Percentiles rank a stretch among this genome's conserved stretches.
These are phyloP conservation scores for Micromonas pusilla DNA, from an alignment of 139 green algal genomes.

Conservation along the genomic window DNA sequence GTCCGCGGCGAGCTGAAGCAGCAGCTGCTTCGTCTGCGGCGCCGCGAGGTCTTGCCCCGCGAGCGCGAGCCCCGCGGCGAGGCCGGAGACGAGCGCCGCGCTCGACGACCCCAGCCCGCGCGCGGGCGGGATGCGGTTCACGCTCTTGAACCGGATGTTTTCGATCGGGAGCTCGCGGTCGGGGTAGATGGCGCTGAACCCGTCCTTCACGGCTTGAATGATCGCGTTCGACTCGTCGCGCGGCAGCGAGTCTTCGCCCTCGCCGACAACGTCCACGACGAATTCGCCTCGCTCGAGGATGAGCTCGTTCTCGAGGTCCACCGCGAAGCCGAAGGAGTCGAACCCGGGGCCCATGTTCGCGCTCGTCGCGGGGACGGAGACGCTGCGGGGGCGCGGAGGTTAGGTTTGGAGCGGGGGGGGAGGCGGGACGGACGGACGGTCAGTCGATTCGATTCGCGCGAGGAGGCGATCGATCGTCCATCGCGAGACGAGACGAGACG, in stretches of 20 bases:
- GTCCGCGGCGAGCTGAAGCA: conserved; percentile 18
- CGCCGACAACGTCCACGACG: conserved; percentile 7
- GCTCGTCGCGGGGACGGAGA: conserved; percentile 27
- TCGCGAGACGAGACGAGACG: no score
- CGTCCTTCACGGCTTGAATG: conserved; percentile 12
- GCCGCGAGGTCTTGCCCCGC: conserved; percentile 6
- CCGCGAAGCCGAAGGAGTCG: conserved; percentile 28
- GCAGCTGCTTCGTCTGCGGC: background rate
- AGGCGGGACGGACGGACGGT: background rate
- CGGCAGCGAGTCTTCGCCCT: conserved; percentile 15
- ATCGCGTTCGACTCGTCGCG: conserved; percentile 23
- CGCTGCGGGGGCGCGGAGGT: background rate
- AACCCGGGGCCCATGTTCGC: conserved; percentile 31
- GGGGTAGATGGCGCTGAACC: background rate
- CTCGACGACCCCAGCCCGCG: conserved; percentile 11
- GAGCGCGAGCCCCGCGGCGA: conserved; percentile 14
- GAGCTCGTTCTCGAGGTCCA: conserved; percentile 24
- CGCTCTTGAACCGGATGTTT: conserved; percentile 19
- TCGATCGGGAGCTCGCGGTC: conserved; percentile 5
- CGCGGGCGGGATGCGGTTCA: conserved; percentile 29
- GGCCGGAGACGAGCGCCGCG: conserved; percentile 19
- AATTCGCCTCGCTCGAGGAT: background rate
- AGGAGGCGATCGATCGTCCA: no score
- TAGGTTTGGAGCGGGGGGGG: background rate
- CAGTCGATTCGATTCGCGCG: background rate